Percentiles rank a stretch among this genome's conserved stretches.
phyloP scores from a whole-genome alignment of 306 rosid species.

The Medicago truncatula region MtrunA17r5.0-ANR NC_053048.1:46526501-46527000 shows the following conservation, averaged over 20 bases:
- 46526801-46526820: conserved; percentile 22
- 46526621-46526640: conserved; percentile 99
- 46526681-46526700: conserved; percentile 28
- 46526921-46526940: no score
- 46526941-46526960: no score
- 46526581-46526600: conserved; percentile 81
- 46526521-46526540: conserved; percentile 22
- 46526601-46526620: conserved; percentile 82
- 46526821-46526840: conserved; percentile 15
- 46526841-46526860: no score
- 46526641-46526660: conserved; percentile 89
- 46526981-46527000: no score
- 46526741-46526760: conserved; percentile 80
- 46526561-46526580: conserved; percentile 72
- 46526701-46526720: conserved; percentile 38
- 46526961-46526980: no score
- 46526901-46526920: no score
- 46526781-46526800: conserved; percentile 85
- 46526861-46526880: no score
- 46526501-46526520: conserved; percentile 26
- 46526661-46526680: conserved; percentile 26
- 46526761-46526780: conserved; percentile 97
- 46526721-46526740: conserved; percentile 61
- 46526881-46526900: no score
- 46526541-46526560: conserved; percentile 38